Percentiles rank a stretch among this genome's conserved stretches.
phyloP scores from a whole-genome alignment of 352 stramenopile species.

The Globisporangium nodosum region DNA sequence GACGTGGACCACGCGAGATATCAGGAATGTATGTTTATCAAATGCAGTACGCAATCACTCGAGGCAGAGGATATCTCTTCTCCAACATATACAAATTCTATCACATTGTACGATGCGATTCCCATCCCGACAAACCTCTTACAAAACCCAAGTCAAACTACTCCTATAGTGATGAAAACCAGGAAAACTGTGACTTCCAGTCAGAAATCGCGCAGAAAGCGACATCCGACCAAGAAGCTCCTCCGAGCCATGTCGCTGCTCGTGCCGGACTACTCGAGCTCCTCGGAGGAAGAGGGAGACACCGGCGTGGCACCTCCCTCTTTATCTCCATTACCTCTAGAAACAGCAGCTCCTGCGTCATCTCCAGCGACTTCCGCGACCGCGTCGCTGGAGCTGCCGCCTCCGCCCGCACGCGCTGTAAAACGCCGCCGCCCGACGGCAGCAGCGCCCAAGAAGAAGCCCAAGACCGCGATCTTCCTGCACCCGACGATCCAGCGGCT shows the following conservation, averaged over 20 bases:
- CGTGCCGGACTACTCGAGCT: constrained; percentile 52
- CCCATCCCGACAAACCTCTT: no score
- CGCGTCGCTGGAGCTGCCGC: neutral
- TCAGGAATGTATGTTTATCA: no score
- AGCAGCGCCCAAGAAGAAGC: constrained; percentile 20
- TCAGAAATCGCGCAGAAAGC: neutral
- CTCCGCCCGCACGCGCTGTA: neutral
- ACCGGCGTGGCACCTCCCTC: neutral
- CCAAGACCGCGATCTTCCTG: constrained; percentile 46
- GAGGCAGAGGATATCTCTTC: no score
- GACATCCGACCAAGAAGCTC: neutral
- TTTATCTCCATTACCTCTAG: neutral
- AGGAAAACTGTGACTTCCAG: neutral
- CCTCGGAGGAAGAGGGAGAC: constrained; percentile 13
- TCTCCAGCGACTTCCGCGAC: neutral
- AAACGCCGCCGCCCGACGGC: constrained; percentile 24
- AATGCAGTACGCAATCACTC: neutral
- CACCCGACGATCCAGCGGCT: constrained; percentile 53
- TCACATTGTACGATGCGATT: no score
- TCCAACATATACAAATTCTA: no score
- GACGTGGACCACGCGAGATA: no score
- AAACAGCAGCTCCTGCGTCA: neutral
- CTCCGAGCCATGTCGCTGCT: constrained; percentile 34
- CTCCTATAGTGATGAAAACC: neutral
- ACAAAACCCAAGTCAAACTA: no score